Base-by-base conservation (phyloP, 768 basidiomycete genomes). In the Macrolepiota fuliginosa region DNA sequence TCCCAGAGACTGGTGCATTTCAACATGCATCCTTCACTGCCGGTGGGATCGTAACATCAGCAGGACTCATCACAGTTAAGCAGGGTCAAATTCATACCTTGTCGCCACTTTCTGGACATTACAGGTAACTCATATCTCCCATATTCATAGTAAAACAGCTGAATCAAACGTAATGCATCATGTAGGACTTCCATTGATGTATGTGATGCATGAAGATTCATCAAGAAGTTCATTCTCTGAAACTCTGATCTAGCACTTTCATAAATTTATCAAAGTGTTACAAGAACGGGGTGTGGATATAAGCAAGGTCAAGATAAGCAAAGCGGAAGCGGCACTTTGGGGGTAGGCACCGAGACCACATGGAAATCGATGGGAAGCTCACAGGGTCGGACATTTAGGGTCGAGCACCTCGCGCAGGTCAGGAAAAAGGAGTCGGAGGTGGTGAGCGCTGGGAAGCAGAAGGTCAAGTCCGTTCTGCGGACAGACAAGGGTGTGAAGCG, bases 101-200 rank as follows among this genome's bases (percentile, higher is more conserved):
- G 2, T 85, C 84, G 2, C 88, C 88, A 2, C 74, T 88, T 3
- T 86, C 84, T 2, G 89, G 88, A 0, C 89, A 90, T 66, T 90
- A 90, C 69, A 75, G 82, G 80, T 78, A 52, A 1, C 62, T 15
- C 40, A 47, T 53, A 36, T 37, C 29, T 12, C 25, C 32, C 32
- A 51, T 25, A 56, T 11, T 32, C 47, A 27, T 50, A 22, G 13
- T 25, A 7, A 50, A 22, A 1, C 5, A 13, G 36, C 27, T 27
- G 37, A n/a, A 51, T 42, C 54, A 4, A 24, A 12, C 19, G 27
- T 35, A 15, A 25, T 25, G 15, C 37, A 51, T 40, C 29, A 37
- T 15, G 13, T 27, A 83, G 86, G 57, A 85, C 84, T 22, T 81
- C 82, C 0, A 80, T 86, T 35, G 74, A 83, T 55, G 86, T 83